A percentile compares a stretch with the other conserved stretches of the same genome.
These are phyloP conservation scores for Ogataea methanolica DNA, from an alignment of 805 yeast species.

Conservation along the genomic window DNA sequence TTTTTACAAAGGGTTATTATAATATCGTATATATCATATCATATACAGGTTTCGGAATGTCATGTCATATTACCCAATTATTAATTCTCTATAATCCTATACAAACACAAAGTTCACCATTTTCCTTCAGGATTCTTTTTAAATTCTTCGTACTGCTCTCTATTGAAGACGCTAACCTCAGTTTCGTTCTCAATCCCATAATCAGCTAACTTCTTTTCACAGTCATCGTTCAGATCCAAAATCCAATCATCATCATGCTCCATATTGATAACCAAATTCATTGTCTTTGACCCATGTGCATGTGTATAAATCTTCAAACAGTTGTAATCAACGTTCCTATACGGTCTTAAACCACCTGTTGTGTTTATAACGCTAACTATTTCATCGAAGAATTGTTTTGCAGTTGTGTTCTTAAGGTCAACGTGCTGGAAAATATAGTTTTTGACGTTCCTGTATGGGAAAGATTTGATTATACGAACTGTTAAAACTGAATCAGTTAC, in stretches of 20 bases:
- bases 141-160: constrained; percentile 58
- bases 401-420: constrained; percentile 66
- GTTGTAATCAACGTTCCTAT: constrained; percentile 68
- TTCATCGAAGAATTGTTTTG: constrained; percentile 54
- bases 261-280: constrained; percentile 86
- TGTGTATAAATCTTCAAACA: constrained; percentile 84
- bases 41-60: too few relatives aligned
- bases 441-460: constrained; percentile 84
- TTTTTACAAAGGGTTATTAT: too few relatives aligned
- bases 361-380: constrained; percentile 39
- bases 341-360: constrained; percentile 75
- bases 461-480: constrained; percentile 82
- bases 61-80: too few relatives aligned
- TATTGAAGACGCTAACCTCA: constrained; percentile 79
- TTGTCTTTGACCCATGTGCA: constrained; percentile 92
- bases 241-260: constrained; percentile 82
- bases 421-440: constrained; percentile 66
- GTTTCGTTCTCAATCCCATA: constrained; percentile 81
- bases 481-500: constrained; percentile 73
- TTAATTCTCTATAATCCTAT: too few relatives aligned
- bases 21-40: too few relatives aligned
- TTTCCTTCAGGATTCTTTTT: constrained; percentile 85
- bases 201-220: constrained; percentile 37
- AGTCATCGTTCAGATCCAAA: constrained; percentile 34
- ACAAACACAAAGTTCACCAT: constrained; percentile 47